A percentile compares a stretch with the other conserved stretches of the same genome.
phyloP scores from a whole-genome alignment of 169 alveolate species.

The Plasmodium yoelii region DNA sequence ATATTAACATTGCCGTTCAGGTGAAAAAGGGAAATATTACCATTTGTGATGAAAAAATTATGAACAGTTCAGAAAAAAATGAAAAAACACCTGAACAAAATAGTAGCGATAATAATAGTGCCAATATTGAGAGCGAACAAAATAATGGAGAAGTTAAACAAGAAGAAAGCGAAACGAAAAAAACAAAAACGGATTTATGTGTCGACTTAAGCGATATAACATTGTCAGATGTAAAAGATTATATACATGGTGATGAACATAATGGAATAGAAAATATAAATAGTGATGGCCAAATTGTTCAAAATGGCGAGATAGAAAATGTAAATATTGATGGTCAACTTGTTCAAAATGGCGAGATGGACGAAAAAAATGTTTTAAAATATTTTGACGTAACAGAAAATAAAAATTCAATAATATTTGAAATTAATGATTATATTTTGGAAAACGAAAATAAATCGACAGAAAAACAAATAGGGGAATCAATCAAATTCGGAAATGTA shows the following conservation, averaged over 20 bases:
- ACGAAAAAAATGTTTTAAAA: slow-evolving; percentile 18
- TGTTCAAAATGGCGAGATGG: too few species aligned
- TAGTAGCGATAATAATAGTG: neutral
- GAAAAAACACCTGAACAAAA: neutral
- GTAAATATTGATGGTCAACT: too few species aligned
- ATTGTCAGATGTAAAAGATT: slow-evolving; percentile 32
- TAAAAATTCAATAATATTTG: slow-evolving; percentile 49
- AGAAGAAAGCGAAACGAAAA: neutral
- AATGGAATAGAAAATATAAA: neutral
- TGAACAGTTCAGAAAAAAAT: neutral
- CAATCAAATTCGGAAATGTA: neutral
- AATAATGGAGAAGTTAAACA: neutral
- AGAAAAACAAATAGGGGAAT: neutral
- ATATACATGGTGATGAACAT: slow-evolving; percentile 2
- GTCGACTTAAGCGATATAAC: slow-evolving; percentile 42
- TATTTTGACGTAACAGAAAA: slow-evolving; percentile 52
- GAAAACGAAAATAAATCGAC: slow-evolving; percentile 10
- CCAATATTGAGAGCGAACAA: neutral
- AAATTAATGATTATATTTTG: slow-evolving; percentile 24
- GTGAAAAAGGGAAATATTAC: neutral
- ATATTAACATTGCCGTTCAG: slow-evolving; percentile 5
- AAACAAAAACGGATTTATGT: neutral
- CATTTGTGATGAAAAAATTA: neutral
- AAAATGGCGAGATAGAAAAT: neutral
- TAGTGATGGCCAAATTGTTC: too few species aligned